Evolutionary conservation across 2,329 filamentous ascomycete species (phyloP).

Genomic region (Arthrobotrys sinensis): DNA sequence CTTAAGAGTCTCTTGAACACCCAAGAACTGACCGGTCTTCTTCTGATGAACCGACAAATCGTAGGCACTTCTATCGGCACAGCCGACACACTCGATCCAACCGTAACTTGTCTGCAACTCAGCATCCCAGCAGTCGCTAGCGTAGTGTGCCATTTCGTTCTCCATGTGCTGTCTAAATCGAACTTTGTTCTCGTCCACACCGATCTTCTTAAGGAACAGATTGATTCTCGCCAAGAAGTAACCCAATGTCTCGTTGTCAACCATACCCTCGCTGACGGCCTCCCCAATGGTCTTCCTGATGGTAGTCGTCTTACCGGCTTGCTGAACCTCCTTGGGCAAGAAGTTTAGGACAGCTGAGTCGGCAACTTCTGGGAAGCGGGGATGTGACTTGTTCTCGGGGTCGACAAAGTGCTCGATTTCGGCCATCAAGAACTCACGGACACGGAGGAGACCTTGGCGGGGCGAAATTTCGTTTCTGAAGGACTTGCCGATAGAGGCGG

Average conservation of each 20-base stretch:
- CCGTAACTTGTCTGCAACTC: constrained; percentile 92
- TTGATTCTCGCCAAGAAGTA: constrained; percentile 97
- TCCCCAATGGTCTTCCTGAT: constrained; percentile 84
- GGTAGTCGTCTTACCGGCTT: constrained; percentile 84
- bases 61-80: constrained; percentile 94
- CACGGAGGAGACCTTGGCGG: constrained; percentile 88
- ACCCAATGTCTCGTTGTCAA: constrained; percentile 97
- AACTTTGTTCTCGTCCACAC: constrained; percentile 87
- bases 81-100: constrained; percentile 98
- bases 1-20: constrained; percentile 85
- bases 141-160: constrained; percentile 93
- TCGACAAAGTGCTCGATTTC: constrained; percentile 99
- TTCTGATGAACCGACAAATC: constrained; percentile 93
- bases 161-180: constrained; percentile 98
- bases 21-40: constrained; percentile 87
- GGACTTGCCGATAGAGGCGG: constrained; percentile 95
- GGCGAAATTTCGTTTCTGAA: constrained; percentile 99
- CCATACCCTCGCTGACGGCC: constrained; percentile 84
- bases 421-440: constrained; percentile 98
- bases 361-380: constrained; percentile 87
- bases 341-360: constrained; percentile 83
- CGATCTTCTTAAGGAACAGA: constrained; percentile 89
- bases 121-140: constrained; percentile 97
- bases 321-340: constrained; percentile 86
- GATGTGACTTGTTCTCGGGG: constrained; percentile 93